Percentiles rank a stretch among this genome's conserved stretches.
These are phyloP conservation scores for Fusarium agapanthi DNA, from an alignment of 2,329 filamentous ascomycete species.

Conservation along the genomic window DNA sequence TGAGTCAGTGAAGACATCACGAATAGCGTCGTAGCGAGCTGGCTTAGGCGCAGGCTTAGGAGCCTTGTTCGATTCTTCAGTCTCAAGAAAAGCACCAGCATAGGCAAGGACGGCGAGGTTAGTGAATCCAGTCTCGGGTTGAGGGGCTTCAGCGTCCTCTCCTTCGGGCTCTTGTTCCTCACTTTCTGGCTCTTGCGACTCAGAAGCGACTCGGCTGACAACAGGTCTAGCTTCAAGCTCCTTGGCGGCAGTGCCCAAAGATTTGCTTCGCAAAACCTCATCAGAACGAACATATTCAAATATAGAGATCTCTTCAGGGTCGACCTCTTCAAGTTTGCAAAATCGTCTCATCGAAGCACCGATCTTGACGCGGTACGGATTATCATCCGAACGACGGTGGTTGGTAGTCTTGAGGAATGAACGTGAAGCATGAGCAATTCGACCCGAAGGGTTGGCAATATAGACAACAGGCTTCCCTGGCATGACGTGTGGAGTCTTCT, in stretches of 20 bases:
- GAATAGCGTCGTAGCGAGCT: conserved; percentile 50
- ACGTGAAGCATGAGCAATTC: conserved; percentile 59
- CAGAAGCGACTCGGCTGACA: conserved; percentile 40
- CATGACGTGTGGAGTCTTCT: conserved; percentile 52
- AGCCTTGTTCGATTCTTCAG: conserved; percentile 40
- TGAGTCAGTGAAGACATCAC: conserved; percentile 53
- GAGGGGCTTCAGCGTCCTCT: conserved; percentile 35
- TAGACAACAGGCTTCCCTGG: conserved; percentile 60
- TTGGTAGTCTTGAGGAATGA: conserved; percentile 50
- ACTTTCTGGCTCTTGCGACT: conserved; percentile 39
- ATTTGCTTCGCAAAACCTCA: conserved; percentile 47
- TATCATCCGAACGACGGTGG: conserved; percentile 46
- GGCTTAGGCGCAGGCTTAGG: conserved; percentile 43
- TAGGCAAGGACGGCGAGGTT: conserved; percentile 45
- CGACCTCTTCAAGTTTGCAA: conserved; percentile 49
- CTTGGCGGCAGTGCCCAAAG: conserved; percentile 48
- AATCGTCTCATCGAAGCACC: conserved; percentile 48
- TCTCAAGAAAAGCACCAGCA: conserved; percentile 45
- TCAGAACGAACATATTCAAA: conserved; percentile 47
- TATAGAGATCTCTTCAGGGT: conserved; percentile 46
- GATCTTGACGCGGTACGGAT: conserved; percentile 48
- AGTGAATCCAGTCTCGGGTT: conserved; percentile 40
- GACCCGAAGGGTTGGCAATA: conserved; percentile 57
- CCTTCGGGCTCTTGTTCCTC: conserved; percentile 36
- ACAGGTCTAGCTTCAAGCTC: conserved; percentile 46